These are phyloP conservation scores for Wallacemonas sp. DNA, from an alignment of 208 protist genomes.

Conservation along the genomic window DNA sequence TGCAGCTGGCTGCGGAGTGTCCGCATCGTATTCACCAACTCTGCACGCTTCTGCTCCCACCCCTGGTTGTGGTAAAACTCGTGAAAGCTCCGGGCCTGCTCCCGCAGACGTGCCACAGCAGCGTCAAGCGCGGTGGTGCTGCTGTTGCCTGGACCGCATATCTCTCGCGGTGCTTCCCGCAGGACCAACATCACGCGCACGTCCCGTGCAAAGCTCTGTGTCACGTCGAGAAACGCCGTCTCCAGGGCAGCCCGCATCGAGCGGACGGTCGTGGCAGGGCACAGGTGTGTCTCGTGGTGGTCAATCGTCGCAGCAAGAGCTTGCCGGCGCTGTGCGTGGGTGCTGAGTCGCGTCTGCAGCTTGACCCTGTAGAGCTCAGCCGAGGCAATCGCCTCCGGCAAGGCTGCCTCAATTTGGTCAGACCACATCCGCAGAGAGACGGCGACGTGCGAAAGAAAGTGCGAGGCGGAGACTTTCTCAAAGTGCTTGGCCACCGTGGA, in stretches of 20 bases:
- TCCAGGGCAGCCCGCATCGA: conserved; percentile 29
- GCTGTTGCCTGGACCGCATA: conserved; percentile 17
- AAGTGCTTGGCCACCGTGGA: conserved; percentile 32
- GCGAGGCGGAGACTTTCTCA: conserved; percentile 34
- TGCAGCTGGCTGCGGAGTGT: neutral
- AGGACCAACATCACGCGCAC: conserved; percentile 39
- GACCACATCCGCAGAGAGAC: conserved; percentile 64
- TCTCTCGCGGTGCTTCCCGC: conserved; percentile 20
- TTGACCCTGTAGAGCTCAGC: conserved; percentile 12
- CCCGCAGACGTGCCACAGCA: conserved; percentile 29
- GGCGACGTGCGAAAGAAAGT: conserved; percentile 32
- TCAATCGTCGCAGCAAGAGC: conserved; percentile 21
- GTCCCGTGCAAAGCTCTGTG: conserved; percentile 43
- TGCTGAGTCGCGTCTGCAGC: conserved; percentile 8
- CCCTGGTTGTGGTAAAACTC: conserved; percentile 30
- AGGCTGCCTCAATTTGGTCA: conserved; percentile 38
- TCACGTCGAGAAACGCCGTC: conserved; percentile 25
- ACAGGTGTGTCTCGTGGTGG: conserved; percentile 17
- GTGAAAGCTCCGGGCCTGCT: conserved; percentile 17
- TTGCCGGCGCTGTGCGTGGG: conserved; percentile 7
- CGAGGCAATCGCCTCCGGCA: conserved; percentile 24
- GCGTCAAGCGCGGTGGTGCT: conserved; percentile 16
- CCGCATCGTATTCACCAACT: neutral
- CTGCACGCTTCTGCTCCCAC: neutral
- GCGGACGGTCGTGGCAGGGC: conserved; percentile 21